Conservation (phyloP, 164 flowering plant genomes). For the grape (Vitis vinifera) region DNA sequence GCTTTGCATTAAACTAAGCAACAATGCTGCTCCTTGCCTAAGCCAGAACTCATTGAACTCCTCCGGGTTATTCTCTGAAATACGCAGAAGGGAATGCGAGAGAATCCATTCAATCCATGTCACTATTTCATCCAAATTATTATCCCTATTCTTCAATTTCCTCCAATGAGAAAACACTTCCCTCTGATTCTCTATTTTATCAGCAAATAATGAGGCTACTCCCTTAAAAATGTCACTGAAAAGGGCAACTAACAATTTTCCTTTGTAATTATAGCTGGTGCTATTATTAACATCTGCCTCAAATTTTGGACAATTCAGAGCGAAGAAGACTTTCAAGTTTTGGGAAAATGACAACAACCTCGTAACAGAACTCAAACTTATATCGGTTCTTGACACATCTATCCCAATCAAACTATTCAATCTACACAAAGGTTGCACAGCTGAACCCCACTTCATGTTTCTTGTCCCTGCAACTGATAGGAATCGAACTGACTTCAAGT, state of each 20-base stretch:
- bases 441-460: slow-evolving; percentile 68
- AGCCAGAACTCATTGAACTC: slow-evolving; percentile 87
- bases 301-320: slow-evolving; percentile 69
- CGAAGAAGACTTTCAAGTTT: slow-evolving; percentile 79
- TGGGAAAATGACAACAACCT: slow-evolving; percentile 58
- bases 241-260: slow-evolving; percentile 63
- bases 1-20: slow-evolving; percentile 83
- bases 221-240: slow-evolving; percentile 69
- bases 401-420: slow-evolving; percentile 75
- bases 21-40: slow-evolving; percentile 74
- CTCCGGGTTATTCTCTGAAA: slow-evolving; percentile 76
- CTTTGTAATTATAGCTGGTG: slow-evolving; percentile 32
- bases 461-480: slow-evolving; percentile 88
- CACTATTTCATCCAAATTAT: slow-evolving; percentile 62
- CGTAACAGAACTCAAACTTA: slow-evolving; percentile 50
- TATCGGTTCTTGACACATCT: slow-evolving; percentile 91
- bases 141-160: slow-evolving; percentile 32
- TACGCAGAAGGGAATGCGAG: slow-evolving; percentile 74
- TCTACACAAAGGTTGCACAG: slow-evolving; percentile 57
- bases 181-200: slow-evolving; percentile 44
- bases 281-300: slow-evolving; percentile 54
- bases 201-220: slow-evolving; percentile 59
- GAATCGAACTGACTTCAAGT: slow-evolving; percentile 57
- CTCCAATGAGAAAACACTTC: slow-evolving; percentile 65
- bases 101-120: slow-evolving; percentile 90